These are phyloP conservation scores for Neohortaea acidophila DNA, from an alignment of 495 filamentous ascomycete genomes.

Conservation along the genomic window DNA sequence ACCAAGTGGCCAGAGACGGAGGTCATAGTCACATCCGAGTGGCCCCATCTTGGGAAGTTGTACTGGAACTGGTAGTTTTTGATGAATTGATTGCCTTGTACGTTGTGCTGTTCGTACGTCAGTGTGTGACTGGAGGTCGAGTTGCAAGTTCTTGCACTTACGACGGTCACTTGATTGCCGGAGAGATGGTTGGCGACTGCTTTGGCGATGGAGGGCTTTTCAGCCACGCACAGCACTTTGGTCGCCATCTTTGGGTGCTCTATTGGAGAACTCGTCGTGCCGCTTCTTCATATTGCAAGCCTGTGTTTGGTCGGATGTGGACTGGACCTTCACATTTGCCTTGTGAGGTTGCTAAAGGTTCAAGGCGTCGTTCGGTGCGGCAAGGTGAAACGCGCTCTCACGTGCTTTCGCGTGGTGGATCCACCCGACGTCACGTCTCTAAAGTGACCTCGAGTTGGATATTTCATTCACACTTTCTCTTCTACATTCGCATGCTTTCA, in stretches of 20 bases:
- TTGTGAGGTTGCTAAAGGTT: no score
- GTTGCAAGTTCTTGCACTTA: conserved; percentile 34
- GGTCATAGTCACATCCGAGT: conserved; percentile 78
- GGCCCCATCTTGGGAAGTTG: conserved; percentile 70
- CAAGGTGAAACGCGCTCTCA: no score
- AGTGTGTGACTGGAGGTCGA: conserved; percentile 1
- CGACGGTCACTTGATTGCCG: conserved; percentile 51
- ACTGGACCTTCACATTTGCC: no score
- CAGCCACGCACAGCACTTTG: conserved; percentile 79
- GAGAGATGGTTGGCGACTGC: conserved; percentile 73
- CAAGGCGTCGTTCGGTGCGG: no score
- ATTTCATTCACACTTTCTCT: no score
- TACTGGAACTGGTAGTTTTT: conserved; percentile 93
- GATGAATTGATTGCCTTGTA: conserved; percentile 54
- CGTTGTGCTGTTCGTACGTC: conserved; percentile 31
- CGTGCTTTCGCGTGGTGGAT: no score
- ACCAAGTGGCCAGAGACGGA: conserved; percentile 79
- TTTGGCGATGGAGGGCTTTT: conserved; percentile 93
- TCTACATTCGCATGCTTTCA: no score
- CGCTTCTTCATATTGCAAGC: neutral
- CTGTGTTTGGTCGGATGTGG: neutral
- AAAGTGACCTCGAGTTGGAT: no score
- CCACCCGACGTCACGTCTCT: no score
- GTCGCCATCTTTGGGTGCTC: conserved; percentile 12
- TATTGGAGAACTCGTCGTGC: neutral